Evolutionary conservation across 371 early-diverging fungal genomes (phyloP), one percentile per base, ranked within the genome.

Genomic region (Thermomucor indicae-seudaticae): DNA sequence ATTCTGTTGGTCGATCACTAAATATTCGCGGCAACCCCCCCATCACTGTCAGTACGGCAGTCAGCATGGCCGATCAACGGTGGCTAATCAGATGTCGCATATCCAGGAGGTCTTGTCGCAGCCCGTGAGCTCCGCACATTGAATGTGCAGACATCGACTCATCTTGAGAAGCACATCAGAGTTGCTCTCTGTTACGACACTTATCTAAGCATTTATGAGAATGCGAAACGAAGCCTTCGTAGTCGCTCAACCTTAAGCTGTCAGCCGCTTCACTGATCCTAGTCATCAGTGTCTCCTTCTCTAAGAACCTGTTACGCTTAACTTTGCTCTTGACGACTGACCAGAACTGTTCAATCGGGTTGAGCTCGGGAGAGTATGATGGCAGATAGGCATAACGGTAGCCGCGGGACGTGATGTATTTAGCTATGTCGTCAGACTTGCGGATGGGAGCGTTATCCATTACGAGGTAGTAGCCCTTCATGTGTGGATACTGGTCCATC

Each of bases 391-490:
- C 47, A 17, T 20, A 47, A 10, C 34, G 29, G 12, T 30, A 47
- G 8, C 47, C 4, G 6, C 47, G 47, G 34, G 3, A 6, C 22
- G 2, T 23, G 17, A 37, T 28, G 6, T 11, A 1, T 20, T 14
- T 38, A 6, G 25, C 27, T 24, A 41, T 47, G 24, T 47, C 43
- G n/a, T 32, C 30, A 14, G 35, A n/a, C 44, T 29, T 51, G 27
- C 43, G 51, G 24, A 51, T 43, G 20, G 51, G 51, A n/a, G 43
- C 43, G n/a, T 51, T 51, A 30, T 51, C 51, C 51, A 58, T 53
- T 17, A 53, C 49, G 19, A 58, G 32, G 43, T 53, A 35, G 27
- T 48, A 20, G 4, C 53, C 58, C 34, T 48, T 58, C 48, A 52
- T 47, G 22, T 45, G 29, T n/a, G n/a, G n/a, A n/a, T n/a, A 34